Conservation (phyloP, 31 red algal species). For the Odonthalia washingtoniensis region DNA sequence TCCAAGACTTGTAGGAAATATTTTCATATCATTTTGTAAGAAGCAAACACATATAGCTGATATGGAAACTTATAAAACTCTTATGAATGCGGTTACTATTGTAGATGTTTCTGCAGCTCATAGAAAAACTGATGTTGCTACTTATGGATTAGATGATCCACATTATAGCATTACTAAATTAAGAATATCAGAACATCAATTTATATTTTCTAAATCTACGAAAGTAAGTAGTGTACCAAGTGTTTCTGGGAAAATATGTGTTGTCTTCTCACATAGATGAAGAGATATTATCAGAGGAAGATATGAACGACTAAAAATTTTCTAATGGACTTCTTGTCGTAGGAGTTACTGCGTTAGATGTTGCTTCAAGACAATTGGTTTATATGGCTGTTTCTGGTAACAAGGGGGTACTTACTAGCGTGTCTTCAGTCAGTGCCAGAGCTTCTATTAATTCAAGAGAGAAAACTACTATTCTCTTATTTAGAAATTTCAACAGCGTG, state of each 20-base stretch:
- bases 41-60: conserved; percentile 66
- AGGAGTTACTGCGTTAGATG: too few species aligned
- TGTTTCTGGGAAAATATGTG: conserved; percentile 51
- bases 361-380: conserved; percentile 67
- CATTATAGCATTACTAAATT: conserved; percentile 73
- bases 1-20: conserved; percentile 55
- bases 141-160: conserved; percentile 79
- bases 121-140: conserved; percentile 58
- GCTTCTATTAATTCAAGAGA: conserved; percentile 65
- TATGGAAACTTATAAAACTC: too few species aligned
- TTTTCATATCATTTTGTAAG: conserved; percentile 78
- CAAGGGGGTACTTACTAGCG: conserved; percentile 19
- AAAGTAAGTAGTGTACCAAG: conserved; percentile 51
- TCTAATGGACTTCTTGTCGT: conserved; percentile 55
- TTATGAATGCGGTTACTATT: conserved; percentile 77
- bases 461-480: conserved; percentile 50
- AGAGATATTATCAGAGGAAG: too few species aligned
- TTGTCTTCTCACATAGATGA: conserved; percentile 72
- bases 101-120: conserved; percentile 72
- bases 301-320: conserved; percentile 48
- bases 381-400: conserved; percentile 61
- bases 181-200: conserved; percentile 58
- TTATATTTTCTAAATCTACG: conserved; percentile 72
- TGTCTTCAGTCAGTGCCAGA: conserved; percentile 45
- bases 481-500: conserved; percentile 68